Percentiles rank a stretch among this genome's conserved stretches.
phyloP scores from a whole-genome alignment of 2,329 filamentous ascomycete genomes.

The Colletotrichum tamarilloi region DNA sequence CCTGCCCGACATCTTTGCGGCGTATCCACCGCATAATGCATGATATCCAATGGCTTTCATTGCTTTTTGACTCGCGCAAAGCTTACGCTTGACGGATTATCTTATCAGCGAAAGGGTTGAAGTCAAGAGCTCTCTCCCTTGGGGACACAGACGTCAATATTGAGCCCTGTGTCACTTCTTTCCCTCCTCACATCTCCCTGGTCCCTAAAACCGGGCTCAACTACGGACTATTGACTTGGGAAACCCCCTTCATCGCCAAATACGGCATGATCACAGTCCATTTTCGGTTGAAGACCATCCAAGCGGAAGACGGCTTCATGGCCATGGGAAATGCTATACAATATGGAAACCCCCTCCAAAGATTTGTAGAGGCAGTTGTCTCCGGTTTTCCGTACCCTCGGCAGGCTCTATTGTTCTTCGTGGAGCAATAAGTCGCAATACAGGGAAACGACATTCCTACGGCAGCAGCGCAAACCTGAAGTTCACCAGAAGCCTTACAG shows the following conservation, averaged over 20 bases:
- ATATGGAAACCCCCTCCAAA: slow-evolving; percentile 8
- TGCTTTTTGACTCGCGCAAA: background rate
- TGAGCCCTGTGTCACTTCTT: background rate
- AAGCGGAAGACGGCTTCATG: background rate
- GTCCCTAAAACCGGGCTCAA: slow-evolving; percentile 14
- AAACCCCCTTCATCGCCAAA: background rate
- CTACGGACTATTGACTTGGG: slow-evolving; percentile 26
- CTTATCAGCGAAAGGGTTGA: background rate
- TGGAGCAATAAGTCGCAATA: slow-evolving; percentile 29
- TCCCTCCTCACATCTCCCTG: slow-evolving; percentile 21
- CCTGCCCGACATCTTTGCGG: background rate
- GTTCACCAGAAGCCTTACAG: background rate
- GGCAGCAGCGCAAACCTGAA: background rate
- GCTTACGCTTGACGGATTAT: background rate
- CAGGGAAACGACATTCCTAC: slow-evolving; percentile 29
- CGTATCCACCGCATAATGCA: background rate
- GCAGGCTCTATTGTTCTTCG: background rate
- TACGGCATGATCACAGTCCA: background rate
- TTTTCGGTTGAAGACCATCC: background rate
- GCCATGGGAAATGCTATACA: background rate
- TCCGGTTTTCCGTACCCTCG: background rate
- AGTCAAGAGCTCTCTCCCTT: slow-evolving; percentile 7
- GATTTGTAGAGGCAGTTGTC: background rate
- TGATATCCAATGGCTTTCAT: background rate
- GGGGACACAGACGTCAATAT: slow-evolving; percentile 13